Base-by-base conservation (phyloP, 2,329 filamentous ascomycete species). In the Metarhizium robertsii region DNA sequence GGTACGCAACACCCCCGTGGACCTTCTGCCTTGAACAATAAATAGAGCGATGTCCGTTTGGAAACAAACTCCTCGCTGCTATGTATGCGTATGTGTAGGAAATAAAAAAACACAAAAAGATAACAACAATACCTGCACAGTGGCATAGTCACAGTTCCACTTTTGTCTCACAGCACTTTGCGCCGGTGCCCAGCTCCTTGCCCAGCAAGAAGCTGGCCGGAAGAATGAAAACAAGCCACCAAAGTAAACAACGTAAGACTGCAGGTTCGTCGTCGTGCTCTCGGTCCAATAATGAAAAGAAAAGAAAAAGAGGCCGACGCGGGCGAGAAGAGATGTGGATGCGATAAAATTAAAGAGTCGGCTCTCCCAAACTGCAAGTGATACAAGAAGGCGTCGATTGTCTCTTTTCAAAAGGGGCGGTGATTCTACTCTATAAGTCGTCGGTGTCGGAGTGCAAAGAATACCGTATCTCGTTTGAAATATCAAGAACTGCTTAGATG, bases 381-480 rank as follows among this genome's bases (percentile, higher is more conserved):
- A 65, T 66, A 65, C 64, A 66, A 66, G 55, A 62, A 64, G 56
- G 56, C 8, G 53, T 47, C 61, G 45, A 46, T 40, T 40, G 5
- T 16, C 13, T 40, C 38, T 67, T 65, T 62, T 61, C 62, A 62
- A 53, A 59, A 58, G 10, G 11, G 18, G 32, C 16, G 34, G 25
- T 42, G 53, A 58, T 55, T 60, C 56, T 55, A 58, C 47, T 61
- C 52, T 53, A 57, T 52, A 5, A 25, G 32, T 47, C 25, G 45
- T 55, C 20, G 14, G 47, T 42, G 29, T 48, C 34, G 18, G 32
- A 47, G 46, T 34, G 34, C 34, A 20, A 25, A 38, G 29, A 38
- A 14, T 18, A 40, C 32, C 30, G 50, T 50, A 47, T 48, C 25
- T 46, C 25, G 38, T 55, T 48, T 48, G 54, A 38, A 25, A 38